phyloP scores from a whole-genome alignment of 2,329 filamentous ascomycete genomes.

The Exophiala alcalophila region DNA sequence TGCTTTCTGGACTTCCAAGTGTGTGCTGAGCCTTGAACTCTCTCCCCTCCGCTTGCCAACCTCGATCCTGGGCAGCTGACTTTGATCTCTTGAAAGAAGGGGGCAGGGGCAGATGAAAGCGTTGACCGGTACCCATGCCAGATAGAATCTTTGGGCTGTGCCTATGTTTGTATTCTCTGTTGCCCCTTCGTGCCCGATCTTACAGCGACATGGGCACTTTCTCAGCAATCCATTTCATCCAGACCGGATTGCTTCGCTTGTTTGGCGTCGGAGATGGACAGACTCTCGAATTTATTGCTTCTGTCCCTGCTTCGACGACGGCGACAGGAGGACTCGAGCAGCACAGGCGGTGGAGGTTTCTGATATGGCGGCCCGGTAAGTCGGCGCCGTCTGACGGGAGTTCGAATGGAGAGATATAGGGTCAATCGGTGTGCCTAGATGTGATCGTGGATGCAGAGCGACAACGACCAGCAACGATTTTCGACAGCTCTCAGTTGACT shows the following conservation, averaged over 20 bases:
- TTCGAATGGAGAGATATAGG: no score
- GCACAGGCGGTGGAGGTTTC: no score
- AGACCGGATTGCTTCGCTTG: not conserved
- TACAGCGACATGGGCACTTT: no score
- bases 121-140: constrained; percentile 20
- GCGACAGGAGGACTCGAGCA: not conserved
- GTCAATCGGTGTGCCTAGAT: no score
- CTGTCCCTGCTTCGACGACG: not conserved
- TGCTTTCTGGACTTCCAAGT: constrained; percentile 26
- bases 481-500: no score
- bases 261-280: no score
- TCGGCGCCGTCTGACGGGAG: no score
- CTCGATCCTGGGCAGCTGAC: constrained; percentile 12
- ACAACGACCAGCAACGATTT: no score
- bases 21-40: constrained; percentile 28
- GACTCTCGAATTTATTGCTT: not conserved
- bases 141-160: not conserved
- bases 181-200: no score
- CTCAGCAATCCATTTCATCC: not conserved
- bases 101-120: constrained; percentile 21
- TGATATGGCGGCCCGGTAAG: no score
- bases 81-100: constrained; percentile 18
- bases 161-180: no score
- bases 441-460: no score
- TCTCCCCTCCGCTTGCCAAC: constrained; percentile 15